These are phyloP conservation scores for Penicillium simplicissimum DNA, from an alignment of 495 filamentous ascomycete genomes.

Conservation along the genomic window DNA sequence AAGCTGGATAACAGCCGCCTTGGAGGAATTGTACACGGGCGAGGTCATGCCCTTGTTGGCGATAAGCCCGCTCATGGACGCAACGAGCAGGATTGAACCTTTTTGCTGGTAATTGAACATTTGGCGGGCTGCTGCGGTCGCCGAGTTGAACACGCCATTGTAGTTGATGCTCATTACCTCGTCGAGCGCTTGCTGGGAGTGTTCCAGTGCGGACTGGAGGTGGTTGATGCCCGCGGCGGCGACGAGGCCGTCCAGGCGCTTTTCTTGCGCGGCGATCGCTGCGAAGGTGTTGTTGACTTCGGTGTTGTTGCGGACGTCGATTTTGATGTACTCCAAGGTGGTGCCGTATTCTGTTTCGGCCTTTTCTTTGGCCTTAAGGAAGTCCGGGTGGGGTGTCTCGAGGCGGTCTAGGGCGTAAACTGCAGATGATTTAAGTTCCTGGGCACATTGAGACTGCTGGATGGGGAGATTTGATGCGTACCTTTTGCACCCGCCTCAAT, in stretches of 20 bases:
- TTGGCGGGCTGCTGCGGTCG: slow-evolving; percentile 72
- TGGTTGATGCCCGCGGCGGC: slow-evolving; percentile 83
- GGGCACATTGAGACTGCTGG: neutral
- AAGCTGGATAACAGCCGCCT: slow-evolving; percentile 69
- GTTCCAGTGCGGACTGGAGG: slow-evolving; percentile 68
- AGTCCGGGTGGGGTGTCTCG: slow-evolving; percentile 51
- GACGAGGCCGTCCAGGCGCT: slow-evolving; percentile 72
- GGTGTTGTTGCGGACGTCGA: slow-evolving; percentile 63
- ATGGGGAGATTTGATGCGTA: slow-evolving; percentile 22
- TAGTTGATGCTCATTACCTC: slow-evolving; percentile 74
- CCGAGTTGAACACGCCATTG: slow-evolving; percentile 75
- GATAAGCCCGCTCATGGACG: slow-evolving; percentile 77
- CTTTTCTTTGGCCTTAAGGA: slow-evolving; percentile 49
- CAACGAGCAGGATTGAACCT: slow-evolving; percentile 74
- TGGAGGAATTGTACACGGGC: slow-evolving; percentile 69
- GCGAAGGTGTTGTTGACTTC: slow-evolving; percentile 55
- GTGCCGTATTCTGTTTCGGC: slow-evolving; percentile 52
- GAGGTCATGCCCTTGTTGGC: slow-evolving; percentile 72
- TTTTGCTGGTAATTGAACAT: slow-evolving; percentile 63
- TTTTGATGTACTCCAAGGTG: slow-evolving; percentile 58
- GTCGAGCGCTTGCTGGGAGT: slow-evolving; percentile 62
- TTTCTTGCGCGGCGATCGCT: slow-evolving; percentile 53
- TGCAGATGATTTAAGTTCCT: slow-evolving; percentile 21
- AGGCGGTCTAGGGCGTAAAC: slow-evolving; percentile 67
- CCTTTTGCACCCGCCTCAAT: slow-evolving; percentile 68